Percentiles rank a stretch among this genome's conserved stretches.
These are phyloP conservation scores for Cymbidium sinense DNA, from an alignment of 106 monocot genomes.

Conservation along the genomic window DNA sequence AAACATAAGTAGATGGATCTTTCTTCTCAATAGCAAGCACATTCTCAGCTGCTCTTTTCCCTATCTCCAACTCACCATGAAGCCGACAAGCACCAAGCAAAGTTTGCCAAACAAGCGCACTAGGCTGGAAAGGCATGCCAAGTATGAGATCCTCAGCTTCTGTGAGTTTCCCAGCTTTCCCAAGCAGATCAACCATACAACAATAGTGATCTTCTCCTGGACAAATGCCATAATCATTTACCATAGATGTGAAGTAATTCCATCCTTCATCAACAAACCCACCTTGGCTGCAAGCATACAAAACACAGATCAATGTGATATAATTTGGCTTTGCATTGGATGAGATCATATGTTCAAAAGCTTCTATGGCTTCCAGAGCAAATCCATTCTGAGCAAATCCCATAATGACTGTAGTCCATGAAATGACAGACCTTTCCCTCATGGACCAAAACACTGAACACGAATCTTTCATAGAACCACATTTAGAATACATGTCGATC, in stretches of 20 bases:
- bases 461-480: conserved; percentile 50
- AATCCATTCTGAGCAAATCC: conserved; percentile 70
- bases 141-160: conserved; percentile 64
- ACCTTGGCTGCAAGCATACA: conserved; percentile 77
- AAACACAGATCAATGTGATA: conserved; percentile 64
- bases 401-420: conserved; percentile 86
- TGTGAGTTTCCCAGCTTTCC: conserved; percentile 38
- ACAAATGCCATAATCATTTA: conserved; percentile 24
- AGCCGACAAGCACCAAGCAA: conserved; percentile 57
- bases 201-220: conserved; percentile 76
- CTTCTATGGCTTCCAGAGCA: conserved; percentile 33
- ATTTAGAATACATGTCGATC: conserved; percentile 82
- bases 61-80: conserved; percentile 56
- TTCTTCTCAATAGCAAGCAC: conserved; percentile 43
- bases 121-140: conserved; percentile 42
- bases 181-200: conserved; percentile 80
- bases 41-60: conserved; percentile 41
- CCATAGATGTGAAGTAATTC: conserved; percentile 54
- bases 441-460: conserved; percentile 37
- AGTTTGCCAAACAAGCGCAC: conserved; percentile 45
- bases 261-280: conserved; percentile 64
- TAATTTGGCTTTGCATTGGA: conserved; percentile 31
- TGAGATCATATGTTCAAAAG: conserved; percentile 46
- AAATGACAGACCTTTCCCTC: conserved; percentile 34
- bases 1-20: conserved; percentile 63